These are phyloP conservation scores for Oxyria digyna DNA, from an alignment of 148 eudicot species.

Conservation along the genomic window DNA sequence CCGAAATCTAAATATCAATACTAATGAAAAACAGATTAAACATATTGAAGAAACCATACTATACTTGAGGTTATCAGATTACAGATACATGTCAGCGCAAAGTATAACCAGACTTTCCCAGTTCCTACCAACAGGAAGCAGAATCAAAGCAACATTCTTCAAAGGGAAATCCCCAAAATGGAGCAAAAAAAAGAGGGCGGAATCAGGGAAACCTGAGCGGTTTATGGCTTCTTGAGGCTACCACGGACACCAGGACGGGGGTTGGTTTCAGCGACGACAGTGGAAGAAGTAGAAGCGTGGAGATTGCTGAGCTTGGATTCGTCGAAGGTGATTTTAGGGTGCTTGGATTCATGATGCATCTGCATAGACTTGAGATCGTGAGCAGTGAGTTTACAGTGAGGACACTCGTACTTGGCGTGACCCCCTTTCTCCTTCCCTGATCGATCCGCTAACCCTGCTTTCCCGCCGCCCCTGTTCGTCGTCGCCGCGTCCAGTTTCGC, in stretches of 20 bases:
- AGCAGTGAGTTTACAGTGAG: conserved; percentile 74
- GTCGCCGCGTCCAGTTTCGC: conserved; percentile 81
- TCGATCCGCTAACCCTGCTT: conserved; percentile 73
- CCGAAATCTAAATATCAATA: no score
- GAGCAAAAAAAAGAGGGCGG: neutral
- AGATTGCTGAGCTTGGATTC: conserved; percentile 54
- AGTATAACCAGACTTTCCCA: no score
- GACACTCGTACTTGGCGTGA: conserved; percentile 84
- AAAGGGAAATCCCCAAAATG: neutral
- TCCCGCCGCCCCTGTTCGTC: conserved; percentile 87
- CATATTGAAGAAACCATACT: no score
- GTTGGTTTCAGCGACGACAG: conserved; percentile 20
- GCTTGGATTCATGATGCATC: conserved; percentile 86
- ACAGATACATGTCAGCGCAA: neutral
- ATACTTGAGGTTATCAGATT: neutral
- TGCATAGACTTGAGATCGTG: conserved; percentile 87
- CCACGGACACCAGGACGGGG: conserved; percentile 71
- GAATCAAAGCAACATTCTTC: no score
- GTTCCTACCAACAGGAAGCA: no score
- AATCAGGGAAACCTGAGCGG: no score
- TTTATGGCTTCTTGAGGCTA: conserved; percentile 76
- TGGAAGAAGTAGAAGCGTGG: conserved; percentile 14
- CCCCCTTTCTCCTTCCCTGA: conserved; percentile 75
- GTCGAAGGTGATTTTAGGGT: conserved; percentile 77
- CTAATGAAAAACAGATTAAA: neutral